Evolutionary conservation across 768 basidiomycete genomes (phyloP), one percentile per base, ranked within the genome.

Genomic region (Myochromella boudieri): DNA sequence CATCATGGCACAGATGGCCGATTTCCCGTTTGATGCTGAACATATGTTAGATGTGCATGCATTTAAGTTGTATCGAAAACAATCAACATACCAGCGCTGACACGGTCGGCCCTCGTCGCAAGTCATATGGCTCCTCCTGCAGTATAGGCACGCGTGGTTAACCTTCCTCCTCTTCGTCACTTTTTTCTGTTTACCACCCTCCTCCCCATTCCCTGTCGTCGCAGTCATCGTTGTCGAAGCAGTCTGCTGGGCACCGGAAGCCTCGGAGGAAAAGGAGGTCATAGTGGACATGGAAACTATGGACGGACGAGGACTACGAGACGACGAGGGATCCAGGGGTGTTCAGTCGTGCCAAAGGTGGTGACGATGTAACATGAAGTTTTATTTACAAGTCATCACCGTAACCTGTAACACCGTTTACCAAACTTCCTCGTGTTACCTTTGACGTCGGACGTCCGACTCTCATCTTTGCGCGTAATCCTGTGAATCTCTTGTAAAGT

Each of bases 21-120:
- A 97, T 97, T 66, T 97, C 95, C 29, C 95, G 84, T 66, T 97
- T 97, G 59, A 97, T 91, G 59, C 94, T 95, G 57, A 39, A 24
- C 12, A 20, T n/a, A n/a, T n/a, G n/a, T n/a, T n/a, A n/a, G n/a
- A n/a, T n/a, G n/a, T n/a, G n/a, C n/a, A n/a, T n/a, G n/a, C n/a
- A n/a, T n/a, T n/a, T n/a, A n/a, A n/a, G n/a, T n/a, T 17, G 5
- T n/a, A n/a, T 7, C 14, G 52, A 34, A 20, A 33, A 50, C 17
- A 14, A 37, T 24, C 42, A n/a, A 74, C 89, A 65, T 62, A 94
- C 94, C 94, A 95, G 56, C 95, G 82, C 58, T 93, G 88, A 65
- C 95, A 97, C 12, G 94, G 94, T 28, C 87, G 72, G 14, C 88
- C 87, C 58, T 91, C 90, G 61, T 91, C 90, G 70, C 90, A 91